Conservation (phyloP, 148 eudicot genomes). For the Polygonum aviculare region DNA sequence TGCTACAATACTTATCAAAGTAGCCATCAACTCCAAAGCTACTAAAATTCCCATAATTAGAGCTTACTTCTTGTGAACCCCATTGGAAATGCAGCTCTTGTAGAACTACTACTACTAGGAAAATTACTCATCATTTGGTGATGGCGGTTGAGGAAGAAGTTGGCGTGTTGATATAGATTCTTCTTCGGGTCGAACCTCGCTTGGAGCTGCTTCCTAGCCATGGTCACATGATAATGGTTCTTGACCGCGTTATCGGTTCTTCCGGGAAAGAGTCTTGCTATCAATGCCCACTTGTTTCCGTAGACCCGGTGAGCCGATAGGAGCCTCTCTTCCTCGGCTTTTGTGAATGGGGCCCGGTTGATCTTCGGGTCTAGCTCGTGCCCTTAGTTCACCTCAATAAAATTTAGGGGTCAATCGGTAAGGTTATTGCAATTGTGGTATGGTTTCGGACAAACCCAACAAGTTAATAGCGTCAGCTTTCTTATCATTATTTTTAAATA, state of each 20-base stretch:
- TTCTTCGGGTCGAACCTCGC: slow-evolving; percentile 24
- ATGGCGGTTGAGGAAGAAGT: slow-evolving; percentile 1
- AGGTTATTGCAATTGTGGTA: too few relatives aligned
- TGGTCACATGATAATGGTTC: slow-evolving; percentile 63
- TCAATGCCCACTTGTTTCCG: slow-evolving; percentile 71
- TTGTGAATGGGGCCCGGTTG: slow-evolving; percentile 49
- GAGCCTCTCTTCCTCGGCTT: slow-evolving; percentile 51
- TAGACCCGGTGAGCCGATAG: slow-evolving; percentile 56
- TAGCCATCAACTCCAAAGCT: not conserved
- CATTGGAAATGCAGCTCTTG: not conserved
- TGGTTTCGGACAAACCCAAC: too few relatives aligned
- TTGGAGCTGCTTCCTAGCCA: slow-evolving; percentile 54
- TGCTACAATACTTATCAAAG: slow-evolving; percentile 1
- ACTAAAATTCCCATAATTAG: not conserved
- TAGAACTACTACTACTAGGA: not conserved
- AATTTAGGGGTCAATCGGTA: too few relatives aligned
- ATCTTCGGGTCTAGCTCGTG: slow-evolving; percentile 65
- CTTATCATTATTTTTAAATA: too few relatives aligned
- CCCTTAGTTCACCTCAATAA: too few relatives aligned
- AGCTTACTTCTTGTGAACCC: not conserved
- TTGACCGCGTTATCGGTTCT: slow-evolving; percentile 63
- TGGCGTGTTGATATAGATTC: not conserved
- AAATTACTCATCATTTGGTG: not conserved
- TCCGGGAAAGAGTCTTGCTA: slow-evolving; percentile 52
- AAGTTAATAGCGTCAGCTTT: too few relatives aligned